Conservation (phyloP, 176 grass and related monocot genomes). For the Carex littledalei region DNA sequence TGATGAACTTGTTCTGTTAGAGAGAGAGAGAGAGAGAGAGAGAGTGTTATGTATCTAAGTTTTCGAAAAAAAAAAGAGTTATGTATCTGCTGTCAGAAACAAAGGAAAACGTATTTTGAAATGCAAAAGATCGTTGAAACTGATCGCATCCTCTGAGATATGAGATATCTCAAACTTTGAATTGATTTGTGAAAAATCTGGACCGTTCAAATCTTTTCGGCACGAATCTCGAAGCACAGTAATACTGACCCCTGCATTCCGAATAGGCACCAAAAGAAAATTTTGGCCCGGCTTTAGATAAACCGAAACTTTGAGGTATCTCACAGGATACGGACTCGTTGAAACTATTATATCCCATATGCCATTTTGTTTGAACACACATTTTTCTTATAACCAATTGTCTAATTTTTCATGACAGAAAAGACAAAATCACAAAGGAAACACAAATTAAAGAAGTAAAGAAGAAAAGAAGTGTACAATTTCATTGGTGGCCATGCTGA, state of each 20-base stretch:
- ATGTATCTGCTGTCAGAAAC: background rate
- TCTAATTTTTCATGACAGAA: background rate
- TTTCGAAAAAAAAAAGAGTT: background rate
- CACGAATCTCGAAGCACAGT: too few relatives aligned
- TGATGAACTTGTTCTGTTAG: conserved; percentile 74
- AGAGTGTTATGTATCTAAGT: background rate
- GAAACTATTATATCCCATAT: too few relatives aligned
- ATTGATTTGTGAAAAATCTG: too few relatives aligned
- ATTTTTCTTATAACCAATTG: background rate
- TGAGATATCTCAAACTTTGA: too few relatives aligned
- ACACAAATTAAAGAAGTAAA: background rate
- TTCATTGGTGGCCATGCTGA: conserved; percentile 61
- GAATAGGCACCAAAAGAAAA: too few relatives aligned
- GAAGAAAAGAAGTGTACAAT: conserved; percentile 48
- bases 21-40: background rate
- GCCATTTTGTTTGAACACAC: background rate
- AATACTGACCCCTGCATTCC: too few relatives aligned
- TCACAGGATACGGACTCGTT: too few relatives aligned
- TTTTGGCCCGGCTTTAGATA: too few relatives aligned
- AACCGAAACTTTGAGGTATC: too few relatives aligned
- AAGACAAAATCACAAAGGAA: background rate
- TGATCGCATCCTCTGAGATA: too few relatives aligned
- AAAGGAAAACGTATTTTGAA: background rate
- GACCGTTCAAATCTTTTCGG: too few relatives aligned
- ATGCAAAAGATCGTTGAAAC: background rate